These are phyloP conservation scores for Eucalyptus paniculata DNA, from an alignment of 345 rosid species.

Conservation along the genomic window DNA sequence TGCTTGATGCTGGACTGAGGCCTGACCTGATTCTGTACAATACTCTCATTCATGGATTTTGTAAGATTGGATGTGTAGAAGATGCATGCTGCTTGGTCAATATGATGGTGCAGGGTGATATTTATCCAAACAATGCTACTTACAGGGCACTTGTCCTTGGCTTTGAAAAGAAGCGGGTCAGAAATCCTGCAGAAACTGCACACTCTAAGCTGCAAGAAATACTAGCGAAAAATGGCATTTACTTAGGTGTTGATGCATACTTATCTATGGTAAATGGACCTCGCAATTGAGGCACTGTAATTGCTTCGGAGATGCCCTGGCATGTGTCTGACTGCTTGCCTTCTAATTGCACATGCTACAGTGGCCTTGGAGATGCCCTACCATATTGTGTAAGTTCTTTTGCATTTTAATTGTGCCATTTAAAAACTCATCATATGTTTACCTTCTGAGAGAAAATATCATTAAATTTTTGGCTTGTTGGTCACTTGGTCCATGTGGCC, in stretches of 20 bases:
- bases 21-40: slow-evolving; percentile 36
- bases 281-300: not conserved
- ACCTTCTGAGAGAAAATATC: not conserved
- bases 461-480: not conserved
- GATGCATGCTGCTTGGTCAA: slow-evolving; percentile 26
- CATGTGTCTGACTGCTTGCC: not conserved
- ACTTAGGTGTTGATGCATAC: not conserved
- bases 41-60: slow-evolving; percentile 37
- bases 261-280: not conserved
- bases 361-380: not conserved
- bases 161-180: slow-evolving; percentile 10
- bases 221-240: not conserved
- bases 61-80: slow-evolving; percentile 16
- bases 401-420: not conserved
- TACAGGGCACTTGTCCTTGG: slow-evolving; percentile 23
- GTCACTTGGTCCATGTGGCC: not conserved
- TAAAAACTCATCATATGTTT: not conserved
- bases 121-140: slow-evolving; percentile 25
- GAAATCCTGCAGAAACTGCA: slow-evolving; percentile 21
- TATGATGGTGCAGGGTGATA: slow-evolving; percentile 24
- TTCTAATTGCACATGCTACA: not conserved
- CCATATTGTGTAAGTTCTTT: not conserved
- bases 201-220: slow-evolving; percentile 14
- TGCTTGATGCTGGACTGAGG: slow-evolving; percentile 27
- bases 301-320: not conserved